These are phyloP conservation scores for Ophiocordyceps camponoti-leonardi DNA, from an alignment of 2,329 filamentous ascomycete genomes.

Conservation along the genomic window DNA sequence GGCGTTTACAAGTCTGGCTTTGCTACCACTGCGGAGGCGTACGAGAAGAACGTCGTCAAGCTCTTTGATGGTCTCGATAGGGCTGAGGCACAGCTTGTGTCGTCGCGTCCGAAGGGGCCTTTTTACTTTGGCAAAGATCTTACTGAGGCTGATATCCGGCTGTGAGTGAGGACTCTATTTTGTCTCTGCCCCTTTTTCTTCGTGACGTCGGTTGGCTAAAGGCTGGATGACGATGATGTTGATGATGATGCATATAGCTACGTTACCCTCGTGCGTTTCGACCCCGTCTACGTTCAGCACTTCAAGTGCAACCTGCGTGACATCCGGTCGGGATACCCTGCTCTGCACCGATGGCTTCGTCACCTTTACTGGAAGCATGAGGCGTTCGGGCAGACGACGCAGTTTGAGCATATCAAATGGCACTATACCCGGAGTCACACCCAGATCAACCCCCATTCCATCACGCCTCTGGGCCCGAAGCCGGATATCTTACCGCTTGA, in stretches of 20 bases:
- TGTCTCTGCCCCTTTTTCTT: not conserved
- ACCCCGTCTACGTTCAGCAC: slow-evolving; percentile 71
- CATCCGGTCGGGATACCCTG: slow-evolving; percentile 69
- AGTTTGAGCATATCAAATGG: slow-evolving; percentile 91
- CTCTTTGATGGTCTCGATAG: slow-evolving; percentile 67
- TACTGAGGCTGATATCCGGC: slow-evolving; percentile 68
- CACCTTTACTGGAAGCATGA: slow-evolving; percentile 69
- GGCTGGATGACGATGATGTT: not conserved
- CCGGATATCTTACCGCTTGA: slow-evolving; percentile 65
- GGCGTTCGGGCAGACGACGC: slow-evolving; percentile 67
- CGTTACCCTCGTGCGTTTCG: slow-evolving; percentile 58
- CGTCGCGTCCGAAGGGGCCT: slow-evolving; percentile 28
- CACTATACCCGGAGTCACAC: slow-evolving; percentile 45
- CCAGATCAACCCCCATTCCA: slow-evolving; percentile 50
- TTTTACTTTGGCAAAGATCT: slow-evolving; percentile 61
- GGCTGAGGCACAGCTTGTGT: slow-evolving; percentile 51
- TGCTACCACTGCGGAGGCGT: slow-evolving; percentile 67
- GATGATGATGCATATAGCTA: slow-evolving; percentile 20
- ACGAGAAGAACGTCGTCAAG: slow-evolving; percentile 51
- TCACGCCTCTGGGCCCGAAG: slow-evolving; percentile 72
- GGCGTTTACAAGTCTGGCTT: slow-evolving; percentile 67
- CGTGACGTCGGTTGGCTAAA: too few relatives aligned
- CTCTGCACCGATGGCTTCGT: slow-evolving; percentile 65
- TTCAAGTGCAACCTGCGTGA: slow-evolving; percentile 79
- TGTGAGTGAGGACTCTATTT: slow-evolving; percentile 24